Conservation (phyloP, 2,329 filamentous ascomycete species). For the Claviceps fusiformis region DNA sequence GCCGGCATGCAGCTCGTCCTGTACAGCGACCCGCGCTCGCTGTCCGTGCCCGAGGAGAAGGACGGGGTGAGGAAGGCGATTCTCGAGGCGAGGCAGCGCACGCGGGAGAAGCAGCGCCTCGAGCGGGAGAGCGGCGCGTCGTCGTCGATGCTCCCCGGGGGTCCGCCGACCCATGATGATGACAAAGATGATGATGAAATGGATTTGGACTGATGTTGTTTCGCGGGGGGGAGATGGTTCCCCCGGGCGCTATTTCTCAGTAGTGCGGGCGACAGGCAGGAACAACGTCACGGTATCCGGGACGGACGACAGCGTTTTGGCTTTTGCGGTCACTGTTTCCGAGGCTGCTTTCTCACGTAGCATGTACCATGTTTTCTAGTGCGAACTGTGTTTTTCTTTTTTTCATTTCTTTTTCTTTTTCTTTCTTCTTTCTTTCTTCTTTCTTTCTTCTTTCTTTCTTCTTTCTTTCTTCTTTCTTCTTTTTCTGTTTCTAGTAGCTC, state of each 20-base stretch:
- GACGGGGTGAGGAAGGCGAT: constrained; percentile 75
- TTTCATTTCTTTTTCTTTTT: too few species aligned
- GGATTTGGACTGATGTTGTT: constrained; percentile 47
- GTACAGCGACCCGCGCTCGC: constrained; percentile 64
- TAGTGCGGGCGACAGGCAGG: too few species aligned
- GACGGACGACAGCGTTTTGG: background rate
- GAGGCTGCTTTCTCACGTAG: background rate
- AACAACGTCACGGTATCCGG: background rate
- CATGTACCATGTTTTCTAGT: background rate
- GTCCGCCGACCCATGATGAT: too few species aligned
- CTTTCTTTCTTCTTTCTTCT: background rate
- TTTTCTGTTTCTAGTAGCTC: background rate
- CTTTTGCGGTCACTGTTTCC: background rate
- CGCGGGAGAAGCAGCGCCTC: constrained; percentile 42
- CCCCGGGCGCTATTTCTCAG: too few species aligned
- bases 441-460: background rate
- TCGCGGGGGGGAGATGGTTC: too few species aligned
- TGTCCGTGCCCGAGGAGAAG: constrained; percentile 61
- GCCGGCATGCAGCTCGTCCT: constrained; percentile 65
- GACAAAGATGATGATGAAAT: constrained; percentile 39
- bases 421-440: too few species aligned
- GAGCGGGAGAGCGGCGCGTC: constrained; percentile 21
- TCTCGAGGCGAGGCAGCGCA: constrained; percentile 59
- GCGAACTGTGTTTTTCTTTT: background rate
- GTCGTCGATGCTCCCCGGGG: too few species aligned